Evolutionary conservation across 164 flowering plant genomes (phyloP).

Genomic region (Sextonia rubra): DNA sequence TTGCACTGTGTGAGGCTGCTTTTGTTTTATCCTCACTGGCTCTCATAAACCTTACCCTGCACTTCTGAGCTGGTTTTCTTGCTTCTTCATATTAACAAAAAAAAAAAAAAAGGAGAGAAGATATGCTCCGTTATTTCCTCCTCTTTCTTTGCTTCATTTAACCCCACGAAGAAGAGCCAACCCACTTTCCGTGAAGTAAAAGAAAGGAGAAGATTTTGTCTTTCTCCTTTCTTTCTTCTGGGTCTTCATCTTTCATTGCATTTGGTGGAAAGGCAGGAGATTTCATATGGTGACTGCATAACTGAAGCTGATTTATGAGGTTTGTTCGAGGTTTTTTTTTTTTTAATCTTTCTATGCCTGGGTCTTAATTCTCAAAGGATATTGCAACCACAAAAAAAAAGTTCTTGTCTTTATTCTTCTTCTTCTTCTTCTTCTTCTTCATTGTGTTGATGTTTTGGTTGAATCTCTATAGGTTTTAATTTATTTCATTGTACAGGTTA

Average conservation of each 20-base stretch:
- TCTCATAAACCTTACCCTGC: background rate
- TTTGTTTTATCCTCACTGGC: conserved; percentile 22
- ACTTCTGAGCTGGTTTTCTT: background rate
- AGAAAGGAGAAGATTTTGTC: conserved; percentile 1
- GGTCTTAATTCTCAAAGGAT: background rate
- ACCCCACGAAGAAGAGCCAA: background rate
- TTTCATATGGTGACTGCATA: background rate
- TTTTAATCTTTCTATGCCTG: background rate
- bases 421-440: background rate
- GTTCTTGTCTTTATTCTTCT: background rate
- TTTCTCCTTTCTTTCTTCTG: background rate
- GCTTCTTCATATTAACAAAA: background rate
- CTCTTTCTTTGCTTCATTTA: background rate
- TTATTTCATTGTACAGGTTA: too few species aligned
- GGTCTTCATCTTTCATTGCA: background rate
- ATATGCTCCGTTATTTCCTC: background rate
- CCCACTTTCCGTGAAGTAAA: background rate
- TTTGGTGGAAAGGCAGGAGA: background rate
- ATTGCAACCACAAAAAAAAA: background rate
- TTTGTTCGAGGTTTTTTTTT: background rate
- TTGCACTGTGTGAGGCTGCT: conserved; percentile 9
- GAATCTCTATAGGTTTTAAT: background rate
- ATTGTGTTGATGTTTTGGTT: background rate
- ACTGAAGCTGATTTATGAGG: background rate
- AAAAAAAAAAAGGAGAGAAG: too few species aligned